Conservation (phyloP, 768 basidiomycete genomes). For the Leccinum disarticulatum region DNA sequence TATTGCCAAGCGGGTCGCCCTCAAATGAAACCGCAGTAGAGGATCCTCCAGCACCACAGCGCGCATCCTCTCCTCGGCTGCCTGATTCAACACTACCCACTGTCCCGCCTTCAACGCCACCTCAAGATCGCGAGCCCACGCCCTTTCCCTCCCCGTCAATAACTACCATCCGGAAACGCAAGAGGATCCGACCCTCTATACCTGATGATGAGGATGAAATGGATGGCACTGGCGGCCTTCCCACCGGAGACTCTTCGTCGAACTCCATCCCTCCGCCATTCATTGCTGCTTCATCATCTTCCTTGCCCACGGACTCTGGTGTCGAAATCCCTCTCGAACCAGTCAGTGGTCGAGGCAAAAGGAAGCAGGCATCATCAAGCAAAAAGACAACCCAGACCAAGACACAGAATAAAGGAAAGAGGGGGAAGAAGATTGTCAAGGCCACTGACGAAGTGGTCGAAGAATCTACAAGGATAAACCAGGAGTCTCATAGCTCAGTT, state of each 20-base stretch:
- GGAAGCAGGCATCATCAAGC: constrained; percentile 11
- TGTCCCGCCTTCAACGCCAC: constrained; percentile 24
- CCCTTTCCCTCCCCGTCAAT: constrained; percentile 28
- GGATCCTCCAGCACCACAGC: constrained; percentile 33
- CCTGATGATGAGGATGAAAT: constrained; percentile 16
- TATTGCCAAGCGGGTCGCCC: constrained; percentile 20
- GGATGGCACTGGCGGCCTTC: constrained; percentile 6
- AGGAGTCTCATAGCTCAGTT: constrained; percentile 1
- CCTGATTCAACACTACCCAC: constrained; percentile 35
- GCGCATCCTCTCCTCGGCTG: constrained; percentile 29
- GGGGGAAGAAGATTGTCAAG: constrained; percentile 22
- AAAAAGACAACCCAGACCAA: constrained; percentile 27
- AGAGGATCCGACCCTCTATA: constrained; percentile 14
- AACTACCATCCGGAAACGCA: constrained; percentile 25
- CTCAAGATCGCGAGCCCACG: constrained; percentile 22
- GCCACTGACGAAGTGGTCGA: constrained; percentile 13
- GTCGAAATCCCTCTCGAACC: constrained; percentile 25
- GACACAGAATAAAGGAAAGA: constrained; percentile 21
- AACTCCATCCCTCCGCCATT: constrained; percentile 41
- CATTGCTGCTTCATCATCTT: constrained; percentile 47
- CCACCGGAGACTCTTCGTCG: neutral
- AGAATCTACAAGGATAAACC: constrained; percentile 2
- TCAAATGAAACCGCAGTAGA: constrained; percentile 7
- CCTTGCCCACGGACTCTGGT: constrained; percentile 27
- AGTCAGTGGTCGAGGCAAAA: constrained; percentile 10